These are phyloP conservation scores for Athelia sp. DNA, from an alignment of 1,284 basidiomycete genomes.

Conservation along the genomic window DNA sequence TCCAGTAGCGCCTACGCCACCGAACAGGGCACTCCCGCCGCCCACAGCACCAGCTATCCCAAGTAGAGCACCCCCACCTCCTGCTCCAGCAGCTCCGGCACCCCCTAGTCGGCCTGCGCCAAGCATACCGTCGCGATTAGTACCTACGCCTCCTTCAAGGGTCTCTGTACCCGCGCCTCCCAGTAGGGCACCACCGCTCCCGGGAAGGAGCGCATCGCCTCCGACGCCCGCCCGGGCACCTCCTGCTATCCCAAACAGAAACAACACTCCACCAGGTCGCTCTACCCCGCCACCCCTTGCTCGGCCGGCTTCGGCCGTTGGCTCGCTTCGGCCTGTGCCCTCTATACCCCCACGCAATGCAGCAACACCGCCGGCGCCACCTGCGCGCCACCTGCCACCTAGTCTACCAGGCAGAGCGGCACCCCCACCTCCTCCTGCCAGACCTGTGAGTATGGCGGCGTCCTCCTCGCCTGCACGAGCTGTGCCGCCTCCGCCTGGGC, in stretches of 20 bases:
- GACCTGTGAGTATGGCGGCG: conserved; percentile 17
- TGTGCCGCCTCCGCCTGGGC: conserved; percentile 32
- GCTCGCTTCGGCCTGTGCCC: conserved; percentile 21
- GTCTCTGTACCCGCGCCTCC: conserved; percentile 23
- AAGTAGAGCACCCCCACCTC: conserved; percentile 16
- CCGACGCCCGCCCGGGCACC: conserved; percentile 29
- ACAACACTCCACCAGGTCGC: conserved; percentile 11
- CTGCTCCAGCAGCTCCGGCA: conserved; percentile 17
- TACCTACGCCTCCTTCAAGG: conserved; percentile 29
- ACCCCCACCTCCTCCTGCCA: conserved; percentile 25
- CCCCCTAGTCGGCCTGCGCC: conserved; percentile 24
- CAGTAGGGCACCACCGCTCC: conserved; percentile 6
- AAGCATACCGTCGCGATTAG: conserved; percentile 23
- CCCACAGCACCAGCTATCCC: conserved; percentile 13
- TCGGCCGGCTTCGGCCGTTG: conserved; percentile 14
- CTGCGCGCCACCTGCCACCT: conserved; percentile 25
- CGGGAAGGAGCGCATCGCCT: conserved; percentile 26
- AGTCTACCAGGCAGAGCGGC: conserved; percentile 25
- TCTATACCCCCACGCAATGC: conserved; percentile 28
- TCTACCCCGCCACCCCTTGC: conserved; percentile 16
- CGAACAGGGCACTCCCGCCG: conserved; percentile 14
- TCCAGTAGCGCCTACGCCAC: conserved; percentile 11
- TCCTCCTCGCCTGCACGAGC: conserved; percentile 19
- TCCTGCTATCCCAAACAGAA: conserved; percentile 20
- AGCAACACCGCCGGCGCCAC: conserved; percentile 10